These are phyloP conservation scores for Gracilaria vermiculophylla DNA, from an alignment of 23 red algal species.

Conservation along the genomic window DNA sequence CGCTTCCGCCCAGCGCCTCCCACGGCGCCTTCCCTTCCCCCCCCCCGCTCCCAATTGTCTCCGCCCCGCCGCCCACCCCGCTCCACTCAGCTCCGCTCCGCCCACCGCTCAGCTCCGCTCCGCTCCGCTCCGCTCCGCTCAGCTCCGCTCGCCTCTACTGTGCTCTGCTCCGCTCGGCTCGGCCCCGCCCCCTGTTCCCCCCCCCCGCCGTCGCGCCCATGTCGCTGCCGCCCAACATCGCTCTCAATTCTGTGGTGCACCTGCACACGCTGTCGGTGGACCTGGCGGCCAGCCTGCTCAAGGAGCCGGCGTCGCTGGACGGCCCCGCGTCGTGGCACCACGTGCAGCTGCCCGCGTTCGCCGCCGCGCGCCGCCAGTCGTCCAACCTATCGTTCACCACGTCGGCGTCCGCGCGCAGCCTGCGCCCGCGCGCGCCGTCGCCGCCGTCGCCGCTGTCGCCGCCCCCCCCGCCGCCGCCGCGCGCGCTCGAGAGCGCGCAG, in stretches of 20 bases:
- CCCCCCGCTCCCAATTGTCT: background rate
- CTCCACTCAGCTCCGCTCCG: background rate
- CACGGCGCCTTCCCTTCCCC: background rate
- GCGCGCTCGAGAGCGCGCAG: background rate
- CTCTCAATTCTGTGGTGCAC: constrained; percentile 6
- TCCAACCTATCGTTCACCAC: background rate
- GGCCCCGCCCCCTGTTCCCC: too few species aligned
- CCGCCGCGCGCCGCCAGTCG: constrained; percentile 6
- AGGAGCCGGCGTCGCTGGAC: constrained; percentile 12
- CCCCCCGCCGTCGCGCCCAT: background rate
- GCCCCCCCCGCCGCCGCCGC: background rate
- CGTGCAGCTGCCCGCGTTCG: background rate
- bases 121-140: background rate
- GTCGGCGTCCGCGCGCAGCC: too few species aligned
- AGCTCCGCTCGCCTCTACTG: background rate
- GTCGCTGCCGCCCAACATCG: background rate
- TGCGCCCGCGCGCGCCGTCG: background rate
- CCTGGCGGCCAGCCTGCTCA: background rate
- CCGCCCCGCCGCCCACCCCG: background rate
- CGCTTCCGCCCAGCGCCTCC: background rate
- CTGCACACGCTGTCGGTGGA: constrained; percentile 30
- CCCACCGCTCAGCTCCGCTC: background rate
- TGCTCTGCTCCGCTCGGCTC: too few species aligned
- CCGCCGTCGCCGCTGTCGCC: too few species aligned
- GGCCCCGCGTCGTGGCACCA: background rate